Evolutionary conservation across 78 protist species (phyloP).

Genomic region (Chrysochromulina parva): DNA sequence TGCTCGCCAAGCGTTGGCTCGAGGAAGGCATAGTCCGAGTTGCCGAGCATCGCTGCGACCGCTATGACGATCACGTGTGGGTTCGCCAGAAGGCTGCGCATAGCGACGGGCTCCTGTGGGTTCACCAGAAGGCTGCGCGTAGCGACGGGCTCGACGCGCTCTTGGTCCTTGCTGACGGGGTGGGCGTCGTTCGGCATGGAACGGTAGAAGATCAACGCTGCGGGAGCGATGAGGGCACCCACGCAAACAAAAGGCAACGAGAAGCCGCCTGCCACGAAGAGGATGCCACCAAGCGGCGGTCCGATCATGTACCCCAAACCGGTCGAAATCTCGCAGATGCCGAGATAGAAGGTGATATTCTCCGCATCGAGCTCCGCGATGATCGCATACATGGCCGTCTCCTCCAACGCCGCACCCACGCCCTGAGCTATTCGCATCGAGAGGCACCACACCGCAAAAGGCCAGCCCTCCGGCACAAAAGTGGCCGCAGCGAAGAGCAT

Average conservation of each 20-base stretch:
- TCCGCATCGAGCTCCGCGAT: neutral
- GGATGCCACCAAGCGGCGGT: neutral
- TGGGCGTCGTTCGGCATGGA: neutral
- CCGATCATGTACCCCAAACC: neutral
- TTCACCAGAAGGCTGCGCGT: no score
- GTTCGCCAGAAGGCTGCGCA: neutral
- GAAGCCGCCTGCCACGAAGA: neutral
- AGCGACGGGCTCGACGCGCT: no score
- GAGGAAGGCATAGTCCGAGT: slow-evolving; percentile 20
- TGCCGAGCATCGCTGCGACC: neutral
- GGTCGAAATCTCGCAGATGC: slow-evolving; percentile 1
- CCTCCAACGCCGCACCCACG: neutral
- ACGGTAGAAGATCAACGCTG: neutral
- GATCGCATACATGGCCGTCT: neutral
- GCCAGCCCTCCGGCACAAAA: neutral
- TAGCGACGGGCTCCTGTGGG: neutral
- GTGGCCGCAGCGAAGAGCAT: neutral
- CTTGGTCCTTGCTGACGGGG: no score
- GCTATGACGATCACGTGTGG: neutral
- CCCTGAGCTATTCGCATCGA: neutral
- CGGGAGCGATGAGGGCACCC: neutral
- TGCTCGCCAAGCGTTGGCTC: slow-evolving; percentile 14
- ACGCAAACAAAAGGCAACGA: neutral
- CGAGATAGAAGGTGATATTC: neutral
- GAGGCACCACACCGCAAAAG: neutral